Base-by-base conservation (phyloP, 2,329 filamentous ascomycete species). In the Claviceps lovelessii region DNA sequence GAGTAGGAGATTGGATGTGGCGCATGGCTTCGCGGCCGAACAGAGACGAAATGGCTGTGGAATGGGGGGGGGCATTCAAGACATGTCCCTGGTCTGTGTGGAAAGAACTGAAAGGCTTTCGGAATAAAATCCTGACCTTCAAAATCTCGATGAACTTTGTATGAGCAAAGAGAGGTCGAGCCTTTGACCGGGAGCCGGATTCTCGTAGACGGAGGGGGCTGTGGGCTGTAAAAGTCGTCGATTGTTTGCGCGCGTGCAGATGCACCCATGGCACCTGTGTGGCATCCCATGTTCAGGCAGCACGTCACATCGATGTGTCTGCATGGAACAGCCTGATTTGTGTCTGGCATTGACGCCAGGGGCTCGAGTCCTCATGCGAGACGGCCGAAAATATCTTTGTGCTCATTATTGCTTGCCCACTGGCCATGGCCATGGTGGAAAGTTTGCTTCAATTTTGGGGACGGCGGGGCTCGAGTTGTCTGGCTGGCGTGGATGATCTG, bases 1-100 rank as follows among this genome's bases (percentile, higher is more conserved):
- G 35, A 10, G 35, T 10, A 10, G 35, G 35, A 9, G 33, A 9
- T 6, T 6, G 33, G 33, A 9, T 9, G 39, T 41, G 39, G 39
- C 48, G 55, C 57, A 55, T 49, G 51, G 52, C 48, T 54, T 55
- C 41, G 19, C 46, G 54, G 51, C 53, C 49, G 52, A 49, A 37
- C 39, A 59, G 61, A 61, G 62, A 64, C 59, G 60, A 63, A 28
- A 60, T 57, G 46, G 39, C 55, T 58, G 62, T 62, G 54, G 11
- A 19, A 49, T 48, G 33, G 17, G 45, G 47, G 47, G 29, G 23
- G 35, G 35, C 9, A 37, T 37, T 17, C n/a, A 37, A 47, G 29
- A 29, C 37, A 41, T 47, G 29, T 23, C n/a, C 19, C 37, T 23
- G 23, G 31, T 29, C 11, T 23, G n/a, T 13, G 33, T 29, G 35